Conservation (phyloP, 805 yeast genomes). For the Spathaspora girioi region DNA sequence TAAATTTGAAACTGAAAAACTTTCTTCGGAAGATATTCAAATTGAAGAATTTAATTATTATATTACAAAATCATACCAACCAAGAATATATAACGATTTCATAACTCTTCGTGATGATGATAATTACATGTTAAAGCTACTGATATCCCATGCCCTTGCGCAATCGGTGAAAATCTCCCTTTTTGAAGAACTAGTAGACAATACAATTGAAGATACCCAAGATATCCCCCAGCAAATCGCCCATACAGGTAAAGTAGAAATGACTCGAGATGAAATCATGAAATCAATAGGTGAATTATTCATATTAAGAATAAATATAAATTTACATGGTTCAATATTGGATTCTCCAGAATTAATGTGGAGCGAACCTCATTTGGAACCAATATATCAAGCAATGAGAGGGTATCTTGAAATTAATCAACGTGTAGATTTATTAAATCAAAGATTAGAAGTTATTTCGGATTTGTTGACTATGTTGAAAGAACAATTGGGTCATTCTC, state of each 20-base stretch:
- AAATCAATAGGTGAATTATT: conserved; percentile 95
- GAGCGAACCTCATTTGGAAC: conserved; percentile 98
- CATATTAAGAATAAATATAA: conserved; percentile 77
- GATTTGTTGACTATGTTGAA: conserved; percentile 94
- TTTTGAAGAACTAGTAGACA: conserved; percentile 93
- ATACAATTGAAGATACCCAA: conserved; percentile 95
- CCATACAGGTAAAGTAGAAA: conserved; percentile 87
- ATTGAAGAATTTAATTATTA: conserved; percentile 94
- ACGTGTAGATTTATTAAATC: conserved; percentile 84
- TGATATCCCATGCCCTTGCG: conserved; percentile 93
- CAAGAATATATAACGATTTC: conserved; percentile 92
- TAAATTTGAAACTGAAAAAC: conserved; percentile 87
- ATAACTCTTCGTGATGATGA: conserved; percentile 86
- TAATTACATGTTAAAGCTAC: conserved; percentile 87
- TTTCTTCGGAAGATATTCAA: conserved; percentile 89
- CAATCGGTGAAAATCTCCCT: conserved; percentile 93
- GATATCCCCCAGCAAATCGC: conserved; percentile 97
- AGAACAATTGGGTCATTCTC: conserved; percentile 94
- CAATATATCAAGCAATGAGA: conserved; percentile 94
- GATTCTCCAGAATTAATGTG: conserved; percentile 99
- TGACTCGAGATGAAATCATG: conserved; percentile 94
- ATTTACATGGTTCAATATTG: conserved; percentile 80
- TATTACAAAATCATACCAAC: conserved; percentile 90
- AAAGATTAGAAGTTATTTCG: conserved; percentile 87
- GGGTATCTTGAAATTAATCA: conserved; percentile 95